Conservation (phyloP, 2,329 filamentous ascomycete species). For the Ceratocystis ficicola region DNA sequence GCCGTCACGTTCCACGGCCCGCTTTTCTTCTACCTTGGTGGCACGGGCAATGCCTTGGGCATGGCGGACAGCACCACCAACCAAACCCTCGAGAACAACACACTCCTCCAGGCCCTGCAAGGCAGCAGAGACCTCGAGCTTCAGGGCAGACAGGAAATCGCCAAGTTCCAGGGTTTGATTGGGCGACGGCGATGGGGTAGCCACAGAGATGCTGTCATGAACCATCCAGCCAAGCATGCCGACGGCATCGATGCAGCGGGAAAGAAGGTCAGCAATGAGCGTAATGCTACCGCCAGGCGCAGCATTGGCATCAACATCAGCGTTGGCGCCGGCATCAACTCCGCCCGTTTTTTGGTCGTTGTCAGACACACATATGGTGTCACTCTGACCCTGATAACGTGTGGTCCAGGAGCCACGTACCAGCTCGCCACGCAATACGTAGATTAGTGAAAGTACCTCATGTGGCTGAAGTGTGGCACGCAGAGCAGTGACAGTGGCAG, state of each 20-base stretch:
- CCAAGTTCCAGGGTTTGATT: slow-evolving; percentile 43
- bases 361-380: background rate
- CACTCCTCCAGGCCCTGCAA: slow-evolving; percentile 62
- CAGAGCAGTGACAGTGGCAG: slow-evolving; percentile 49
- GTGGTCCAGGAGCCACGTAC: slow-evolving; percentile 65
- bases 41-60: slow-evolving; percentile 32
- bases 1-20: slow-evolving; percentile 3
- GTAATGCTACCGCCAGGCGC: slow-evolving; percentile 55
- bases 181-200: slow-evolving; percentile 30
- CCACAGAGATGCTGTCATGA: slow-evolving; percentile 32
- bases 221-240: slow-evolving; percentile 63
- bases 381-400: slow-evolving; percentile 36
- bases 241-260: slow-evolving; percentile 62
- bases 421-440: slow-evolving; percentile 60
- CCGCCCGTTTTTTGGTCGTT: slow-evolving; percentile 36
- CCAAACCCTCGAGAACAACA: slow-evolving; percentile 49
- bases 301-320: slow-evolving; percentile 31
- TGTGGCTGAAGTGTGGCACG: slow-evolving; percentile 51
- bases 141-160: slow-evolving; percentile 53
- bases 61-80: slow-evolving; percentile 56
- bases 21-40: background rate
- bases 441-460: slow-evolving; percentile 59
- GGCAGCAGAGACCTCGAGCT: slow-evolving; percentile 56
- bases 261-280: slow-evolving; percentile 58
- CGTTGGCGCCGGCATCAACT: slow-evolving; percentile 27